Base-by-base conservation (phyloP, 495 filamentous ascomycete genomes). In the Polyplosphaeria fusca region DNA sequence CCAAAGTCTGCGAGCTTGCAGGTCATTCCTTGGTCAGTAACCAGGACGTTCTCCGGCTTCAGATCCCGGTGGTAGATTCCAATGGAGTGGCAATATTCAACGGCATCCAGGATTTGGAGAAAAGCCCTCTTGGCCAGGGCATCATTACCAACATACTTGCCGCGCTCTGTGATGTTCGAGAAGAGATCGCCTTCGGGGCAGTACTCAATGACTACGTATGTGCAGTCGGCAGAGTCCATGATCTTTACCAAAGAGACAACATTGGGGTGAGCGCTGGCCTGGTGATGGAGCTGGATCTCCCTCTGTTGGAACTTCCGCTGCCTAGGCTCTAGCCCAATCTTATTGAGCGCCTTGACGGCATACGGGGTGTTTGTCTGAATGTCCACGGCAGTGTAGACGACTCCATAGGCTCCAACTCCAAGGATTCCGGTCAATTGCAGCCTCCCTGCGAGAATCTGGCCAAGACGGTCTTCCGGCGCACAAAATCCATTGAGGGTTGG, bases 1-100 rank as follows among this genome's bases (percentile, higher is more conserved):
- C 94, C 93, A 77, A 99, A 99, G 70, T 97, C 93, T 58, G 94
- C 93, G 48, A 99, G 81, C 74, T 97, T 95, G 64, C 95, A 89
- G 22, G 88, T 91, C 73, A 84, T 80, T 52, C 91, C 92, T 53
- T 81, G 77, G 74, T 95, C 85, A 57, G 87, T 87, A 52, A 97
- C 93, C 66, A 99, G 76, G 51, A 99, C 88, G 73, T 99, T 97
- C 77, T 99, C 93, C 28, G 93, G 93, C 79, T 99, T 99, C 45
- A 99, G 76, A 71, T 99, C 93, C 72, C 93, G 82, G 72, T 97
- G 93, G 78, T 95, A 99, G 64, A 99, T 96, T 58, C 92, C 91
- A 57, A 89, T 71, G 61, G 81, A 81, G 74, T 99, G 93, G 81
- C 93, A 97, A 70, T 89, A 86, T 64, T 90, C 87, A 63, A 99